Evolutionary conservation across 2,329 filamentous ascomycete species (phyloP), one percentile per base, ranked within the genome.

Genomic region (Neoascochyta sp.): DNA sequence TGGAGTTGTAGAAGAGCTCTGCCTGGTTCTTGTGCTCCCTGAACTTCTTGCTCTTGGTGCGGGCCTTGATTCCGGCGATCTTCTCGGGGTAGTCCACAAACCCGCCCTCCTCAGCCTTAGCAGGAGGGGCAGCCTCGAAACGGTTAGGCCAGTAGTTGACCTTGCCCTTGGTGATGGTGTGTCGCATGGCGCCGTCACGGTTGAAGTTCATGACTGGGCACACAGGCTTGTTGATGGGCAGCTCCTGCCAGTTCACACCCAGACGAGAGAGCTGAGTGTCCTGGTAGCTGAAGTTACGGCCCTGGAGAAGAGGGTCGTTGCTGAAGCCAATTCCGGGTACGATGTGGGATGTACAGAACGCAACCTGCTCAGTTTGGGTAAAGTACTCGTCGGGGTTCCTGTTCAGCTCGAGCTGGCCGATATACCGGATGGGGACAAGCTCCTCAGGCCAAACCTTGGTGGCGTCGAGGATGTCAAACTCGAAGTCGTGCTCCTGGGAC

Each of bases 401-500:
- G 69, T 92, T 89, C 5, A 93, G 73, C 54, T 89, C 81, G 1
- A 93, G 57, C 60, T 89, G 77, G 21, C 85, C 86, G 33, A 93
- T 84, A 53, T 86, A 86, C 6, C 81, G 75, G 12, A 90, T 71
- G 0, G 86, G 86, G 0, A 88, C 68, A 0, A 80, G 63, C 9
- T 90, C 82, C 54, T 92, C 83, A 0, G 86, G 86, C 85, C 86
- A 92, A 15, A 90, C 63, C 66, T 93, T 92, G 20, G 86, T 93
- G 1, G 86, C 81, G 45, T 93, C 86, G 2, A 93, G 74, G 16
- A 90, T 81, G 50, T 92, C 86, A 39, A 92, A 90, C 5, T 90
- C 86, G 39, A 90, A 93, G 10, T 85, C 76, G 40, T 90, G 71
- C 54, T 86, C 76, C 27, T 80, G 73, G 7, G 71, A 72, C 43